Conservation (phyloP, 2,329 filamentous ascomycete genomes). For the Botrytis pseudocinerea region DNA sequence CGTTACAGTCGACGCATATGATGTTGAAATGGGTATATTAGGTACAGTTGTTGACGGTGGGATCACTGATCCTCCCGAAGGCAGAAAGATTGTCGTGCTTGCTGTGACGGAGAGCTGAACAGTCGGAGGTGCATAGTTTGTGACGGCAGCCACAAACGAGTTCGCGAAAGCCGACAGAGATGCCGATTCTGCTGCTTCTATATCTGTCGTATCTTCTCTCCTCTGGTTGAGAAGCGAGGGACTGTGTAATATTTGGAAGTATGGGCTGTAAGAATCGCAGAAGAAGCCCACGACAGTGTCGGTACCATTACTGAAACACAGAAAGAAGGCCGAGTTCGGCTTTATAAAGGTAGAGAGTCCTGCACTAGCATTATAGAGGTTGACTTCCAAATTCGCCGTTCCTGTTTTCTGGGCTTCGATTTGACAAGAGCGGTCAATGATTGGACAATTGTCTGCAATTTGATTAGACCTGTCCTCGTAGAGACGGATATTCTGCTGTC, state of each 20-base stretch:
- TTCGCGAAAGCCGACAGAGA: not conserved
- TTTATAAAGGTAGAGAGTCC: not conserved
- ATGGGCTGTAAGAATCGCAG: constrained; percentile 8
- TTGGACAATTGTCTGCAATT: not conserved
- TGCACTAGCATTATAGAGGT: not conserved
- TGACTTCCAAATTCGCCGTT: not conserved
- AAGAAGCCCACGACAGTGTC: not conserved
- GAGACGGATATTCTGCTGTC: not conserved
- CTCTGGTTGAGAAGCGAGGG: not conserved
- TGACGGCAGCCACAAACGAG: not conserved
- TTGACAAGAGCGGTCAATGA: not conserved
- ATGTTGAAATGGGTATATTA: not conserved
- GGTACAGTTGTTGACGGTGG: not conserved
- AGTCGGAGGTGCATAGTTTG: not conserved
- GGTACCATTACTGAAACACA: not conserved
- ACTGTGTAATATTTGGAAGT: not conserved
- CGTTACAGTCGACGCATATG: not conserved
- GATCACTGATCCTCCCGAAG: not conserved
- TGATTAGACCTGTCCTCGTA: not conserved
- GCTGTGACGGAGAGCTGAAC: not conserved
- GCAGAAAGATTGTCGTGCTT: not conserved
- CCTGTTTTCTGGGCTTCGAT: not conserved
- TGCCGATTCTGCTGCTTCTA: not conserved
- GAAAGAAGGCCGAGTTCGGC: constrained; percentile 7
- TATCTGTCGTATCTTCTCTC: not conserved